Evolutionary conservation across 306 rosid species (phyloP), one percentile per base, ranked within the genome.

Genomic region (Styphnolobium japonicum): DNA sequence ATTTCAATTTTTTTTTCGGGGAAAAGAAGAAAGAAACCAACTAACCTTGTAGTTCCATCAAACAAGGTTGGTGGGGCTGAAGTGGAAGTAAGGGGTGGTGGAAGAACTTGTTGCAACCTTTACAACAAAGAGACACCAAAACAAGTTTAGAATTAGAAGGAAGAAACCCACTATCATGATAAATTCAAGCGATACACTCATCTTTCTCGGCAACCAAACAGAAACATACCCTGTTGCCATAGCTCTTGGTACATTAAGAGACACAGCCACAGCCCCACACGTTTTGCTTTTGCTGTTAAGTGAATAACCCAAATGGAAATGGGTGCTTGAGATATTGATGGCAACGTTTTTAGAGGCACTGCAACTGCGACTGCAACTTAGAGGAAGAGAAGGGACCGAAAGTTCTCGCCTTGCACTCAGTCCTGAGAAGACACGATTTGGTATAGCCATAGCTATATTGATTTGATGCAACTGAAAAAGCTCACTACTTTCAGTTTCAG

Each of bases 31-130:
- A 77, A 19, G 55, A 49, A 73, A 75, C 62, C 42, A 40, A 79
- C 31, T 21, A 81, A 93, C 98, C 97, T 91, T 80, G 97, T 87
- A n/a, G 86, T 85, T 42, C 97, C 98, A 83, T 93, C 90, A 45
- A 93, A 90, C 57, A 93, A 6, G n/a, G 89, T 70, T 78, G 98
- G 97, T 9, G 92, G 92, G n/a, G 88, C 85, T 63, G 98, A 88
- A 77, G 81, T 81, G 15, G 97, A 89, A 74, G 83, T 86, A 66
- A 89, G 90, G 46, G 95, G 67, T 25, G 90, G 83, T 58, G 91
- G 94, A 72, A 83, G 91, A 68, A 66, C 86, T 78, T 91, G 87
- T 67, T 87, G 86, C 76, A 78, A 80, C 64, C 80, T 83, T 71
- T 64, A 53, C 21, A 62, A 46, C 34, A 56, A 5, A 29, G 21